These are phyloP conservation scores for Hypoxylon sp. DNA, from an alignment of 2,329 filamentous ascomycete genomes.

Conservation along the genomic window DNA sequence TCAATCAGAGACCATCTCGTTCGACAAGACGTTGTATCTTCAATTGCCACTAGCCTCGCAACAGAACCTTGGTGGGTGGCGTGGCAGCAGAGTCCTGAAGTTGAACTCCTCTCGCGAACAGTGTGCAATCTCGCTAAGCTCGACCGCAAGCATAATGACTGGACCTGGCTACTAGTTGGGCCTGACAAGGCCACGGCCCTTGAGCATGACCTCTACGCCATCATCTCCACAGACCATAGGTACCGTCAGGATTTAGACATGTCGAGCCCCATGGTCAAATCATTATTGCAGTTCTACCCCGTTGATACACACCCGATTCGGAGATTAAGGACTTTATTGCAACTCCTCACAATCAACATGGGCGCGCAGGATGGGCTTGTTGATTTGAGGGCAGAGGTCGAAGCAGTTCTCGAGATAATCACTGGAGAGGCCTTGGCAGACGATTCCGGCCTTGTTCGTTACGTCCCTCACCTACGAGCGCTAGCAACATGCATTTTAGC, in stretches of 20 bases:
- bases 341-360: conserved; percentile 65
- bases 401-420: conserved; percentile 57
- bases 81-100: conserved; percentile 67
- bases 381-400: conserved; percentile 59
- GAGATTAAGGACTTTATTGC: conserved; percentile 66
- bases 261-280: conserved; percentile 62
- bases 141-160: conserved; percentile 69
- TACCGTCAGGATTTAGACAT: conserved; percentile 57
- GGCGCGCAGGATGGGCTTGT: conserved; percentile 60
- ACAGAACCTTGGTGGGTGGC: conserved; percentile 65
- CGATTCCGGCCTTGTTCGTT: conserved; percentile 62
- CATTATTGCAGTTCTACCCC: conserved; percentile 66
- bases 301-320: conserved; percentile 66
- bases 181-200: conserved; percentile 70
- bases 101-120: conserved; percentile 69
- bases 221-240: conserved; percentile 56
- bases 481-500: conserved; percentile 62
- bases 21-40: conserved; percentile 68
- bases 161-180: conserved; percentile 67
- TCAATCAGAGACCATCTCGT: conserved; percentile 74
- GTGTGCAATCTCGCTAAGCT: conserved; percentile 73
- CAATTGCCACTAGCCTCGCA: conserved; percentile 66
- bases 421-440: conserved; percentile 59
- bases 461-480: conserved; percentile 64
- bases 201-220: conserved; percentile 71